Base-by-base conservation (phyloP, 768 basidiomycete species). In the Chalciporus sphaerocephalus region DNA sequence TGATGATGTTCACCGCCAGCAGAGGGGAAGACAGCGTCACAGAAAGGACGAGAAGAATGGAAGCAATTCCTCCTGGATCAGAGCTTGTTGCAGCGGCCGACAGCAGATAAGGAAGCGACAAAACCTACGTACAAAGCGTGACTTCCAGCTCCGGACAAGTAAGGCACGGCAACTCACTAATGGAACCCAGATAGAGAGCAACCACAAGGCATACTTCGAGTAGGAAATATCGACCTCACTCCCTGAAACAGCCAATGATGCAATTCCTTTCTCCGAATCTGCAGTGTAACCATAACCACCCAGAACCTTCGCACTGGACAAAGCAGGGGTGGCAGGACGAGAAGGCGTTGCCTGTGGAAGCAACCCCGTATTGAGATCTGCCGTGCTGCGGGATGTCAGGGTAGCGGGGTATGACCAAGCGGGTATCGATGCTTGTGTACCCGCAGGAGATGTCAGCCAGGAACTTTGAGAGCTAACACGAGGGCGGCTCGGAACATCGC, bases 381-480 rank as follows among this genome's bases (percentile, higher is more conserved):
- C 59, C 2, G 69, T 59, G 47, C 71, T 74, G 12, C 61, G 66
- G 32, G 70, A 69, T 22, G 56, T 60, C 17, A 63, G 69, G 15
- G 73, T 74, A 3, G 77, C 64, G 15, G 87, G 79, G 68, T 77
- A 87, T 2, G 83, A 85, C 83, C 85, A 88, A 8, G 77, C 74
- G 18, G 85, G 78, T 17, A 81, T 46, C 0, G 81, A 80, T 12
- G 71, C 66, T 35, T 77, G 79, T 10, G 81, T 77, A 10, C 72
- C 79, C 35, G 77, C 71, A 6, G 75, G 74, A 4, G 83, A 84
- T 0, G 83, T 83, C 45, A 89, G 61, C 87, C 87, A 88, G 4
- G 86, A 89, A 15, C 70, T 79, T 59, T 85, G 83, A 6, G 85
- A 86, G 8, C 74, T 81, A 16, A 80, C 60, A 24, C 83, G 78